Base-by-base conservation (phyloP, 2,329 filamentous ascomycete species). In the Dothidotthia symphoricarpi region DNA sequence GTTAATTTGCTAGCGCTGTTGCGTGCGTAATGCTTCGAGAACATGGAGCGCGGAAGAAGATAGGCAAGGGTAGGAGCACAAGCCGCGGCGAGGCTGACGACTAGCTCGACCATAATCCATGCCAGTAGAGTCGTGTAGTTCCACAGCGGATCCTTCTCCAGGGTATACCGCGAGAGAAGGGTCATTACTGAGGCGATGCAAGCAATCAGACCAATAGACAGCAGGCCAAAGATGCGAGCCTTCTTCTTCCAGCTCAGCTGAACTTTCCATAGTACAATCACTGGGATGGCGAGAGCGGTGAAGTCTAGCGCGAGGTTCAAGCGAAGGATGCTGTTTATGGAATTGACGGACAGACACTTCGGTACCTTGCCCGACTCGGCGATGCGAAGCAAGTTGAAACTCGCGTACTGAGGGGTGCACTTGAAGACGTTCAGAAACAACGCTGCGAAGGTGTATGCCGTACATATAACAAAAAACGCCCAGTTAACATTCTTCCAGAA, bases 111-210 rank as follows among this genome's bases (percentile, higher is more conserved):
- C 36, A 39, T 39, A 31, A 39, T 39, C 36, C 30, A 34, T 25
- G 36, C 36, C 30, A 39, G 26, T 8, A 39, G 31, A 26, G 36
- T 39, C 15, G 36, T 39, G 19, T 39, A 39, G 12, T 39, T 39
- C 36, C 36, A 39, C 11, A 39, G 26, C 15, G 36, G 36, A 30
- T 39, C 36, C 16, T 34, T 39, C 25, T 24, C 36, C 19, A 39
- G 14, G 12, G 36, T 39, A 15, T 39, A 39, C 36, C 34, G 36
- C 30, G 30, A 39, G 14, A 39, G 19, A 19, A 39, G 36, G 9
- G 36, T 39, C 36, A 39, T 39, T 17, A 39, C 36, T 25, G 36
- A 39, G 17, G 36, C 36, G n/a, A 39, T 33, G 19, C 36, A 39
- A 19, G 36, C 36, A 19, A 39, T 39, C 19, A 39, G 36, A 26